phyloP scores from a whole-genome alignment of 2,329 filamentous ascomycete species.

The Phaeophleospora eucalypticola region DNA sequence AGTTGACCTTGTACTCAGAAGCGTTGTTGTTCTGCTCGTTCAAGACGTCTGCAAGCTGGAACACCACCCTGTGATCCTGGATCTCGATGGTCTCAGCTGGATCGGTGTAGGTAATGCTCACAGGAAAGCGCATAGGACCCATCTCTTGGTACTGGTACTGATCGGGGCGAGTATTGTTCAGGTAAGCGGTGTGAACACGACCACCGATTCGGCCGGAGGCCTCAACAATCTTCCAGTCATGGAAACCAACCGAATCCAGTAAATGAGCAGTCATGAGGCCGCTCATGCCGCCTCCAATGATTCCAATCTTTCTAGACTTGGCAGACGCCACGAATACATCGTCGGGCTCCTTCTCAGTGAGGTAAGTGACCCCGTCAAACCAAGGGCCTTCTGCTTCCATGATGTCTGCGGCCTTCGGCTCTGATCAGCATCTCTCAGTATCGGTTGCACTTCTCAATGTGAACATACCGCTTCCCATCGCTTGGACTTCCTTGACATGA shows the following conservation, averaged over 20 bases:
- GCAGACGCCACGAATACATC: slow-evolving; percentile 50
- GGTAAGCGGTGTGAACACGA: slow-evolving; percentile 60
- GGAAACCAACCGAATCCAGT: slow-evolving; percentile 53
- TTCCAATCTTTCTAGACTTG: slow-evolving; percentile 58
- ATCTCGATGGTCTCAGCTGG: slow-evolving; percentile 57
- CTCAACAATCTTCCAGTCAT: slow-evolving; percentile 60
- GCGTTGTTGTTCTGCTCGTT: slow-evolving; percentile 57
- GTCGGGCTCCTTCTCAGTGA: slow-evolving; percentile 52
- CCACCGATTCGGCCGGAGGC: slow-evolving; percentile 59
- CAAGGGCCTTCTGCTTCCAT: slow-evolving; percentile 56
- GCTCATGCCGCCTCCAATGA: slow-evolving; percentile 63
- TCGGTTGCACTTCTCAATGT: background rate
- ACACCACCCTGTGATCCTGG: slow-evolving; percentile 61
- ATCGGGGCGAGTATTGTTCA: slow-evolving; percentile 54
- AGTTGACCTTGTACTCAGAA: slow-evolving; percentile 49
- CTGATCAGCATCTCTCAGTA: background rate
- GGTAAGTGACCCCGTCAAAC: slow-evolving; percentile 62
- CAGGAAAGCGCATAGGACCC: slow-evolving; percentile 64
- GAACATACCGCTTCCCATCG: slow-evolving; percentile 34
- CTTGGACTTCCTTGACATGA: slow-evolving; percentile 34
- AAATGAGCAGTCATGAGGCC: slow-evolving; percentile 57
- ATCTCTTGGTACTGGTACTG: slow-evolving; percentile 66
- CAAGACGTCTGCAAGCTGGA: slow-evolving; percentile 57
- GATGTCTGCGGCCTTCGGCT: slow-evolving; percentile 40
- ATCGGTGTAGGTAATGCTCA: slow-evolving; percentile 45